phyloP scores from a whole-genome alignment of 306 rosid genomes.

The Cucumis cinereus region DNA sequence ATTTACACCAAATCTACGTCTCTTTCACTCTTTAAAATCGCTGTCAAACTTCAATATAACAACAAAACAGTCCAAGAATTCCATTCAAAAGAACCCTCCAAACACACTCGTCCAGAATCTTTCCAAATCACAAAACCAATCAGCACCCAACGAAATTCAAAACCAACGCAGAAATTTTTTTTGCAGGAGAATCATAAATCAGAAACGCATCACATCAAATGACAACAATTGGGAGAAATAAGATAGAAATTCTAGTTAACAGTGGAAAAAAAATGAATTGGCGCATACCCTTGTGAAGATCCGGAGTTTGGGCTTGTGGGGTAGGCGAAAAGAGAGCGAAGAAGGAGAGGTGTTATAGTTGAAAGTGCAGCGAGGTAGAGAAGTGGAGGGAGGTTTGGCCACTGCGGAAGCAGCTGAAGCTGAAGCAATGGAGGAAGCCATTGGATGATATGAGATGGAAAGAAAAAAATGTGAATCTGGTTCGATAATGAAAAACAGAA shows the following conservation, averaged over 20 bases:
- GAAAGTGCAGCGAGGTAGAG: conserved; percentile 11
- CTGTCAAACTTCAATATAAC: neutral
- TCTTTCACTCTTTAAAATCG: neutral
- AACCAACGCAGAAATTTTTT: neutral
- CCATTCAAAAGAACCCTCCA: neutral
- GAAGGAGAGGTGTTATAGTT: conserved; percentile 8
- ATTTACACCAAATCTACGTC: neutral
- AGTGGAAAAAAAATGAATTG: neutral
- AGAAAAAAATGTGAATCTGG: neutral
- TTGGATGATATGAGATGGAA: conserved; percentile 4
- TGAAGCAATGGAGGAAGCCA: conserved; percentile 29
- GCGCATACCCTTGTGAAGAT: conserved; percentile 37
- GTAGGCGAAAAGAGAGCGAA: conserved; percentile 30
- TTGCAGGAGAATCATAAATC: neutral
- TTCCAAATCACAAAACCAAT: neutral
- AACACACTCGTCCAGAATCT: neutral
- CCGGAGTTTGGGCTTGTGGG: conserved; percentile 34
- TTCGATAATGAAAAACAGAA: neutral
- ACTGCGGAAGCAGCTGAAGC: conserved; percentile 26
- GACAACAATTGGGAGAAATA: neutral
- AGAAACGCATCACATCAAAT: neutral
- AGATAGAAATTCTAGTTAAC: neutral
- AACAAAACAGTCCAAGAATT: neutral
- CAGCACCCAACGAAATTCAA: neutral
- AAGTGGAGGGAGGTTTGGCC: conserved; percentile 23